Base-by-base conservation (phyloP, 2,329 filamentous ascomycete species). In the Ascocoryne sarcoides region DNA sequence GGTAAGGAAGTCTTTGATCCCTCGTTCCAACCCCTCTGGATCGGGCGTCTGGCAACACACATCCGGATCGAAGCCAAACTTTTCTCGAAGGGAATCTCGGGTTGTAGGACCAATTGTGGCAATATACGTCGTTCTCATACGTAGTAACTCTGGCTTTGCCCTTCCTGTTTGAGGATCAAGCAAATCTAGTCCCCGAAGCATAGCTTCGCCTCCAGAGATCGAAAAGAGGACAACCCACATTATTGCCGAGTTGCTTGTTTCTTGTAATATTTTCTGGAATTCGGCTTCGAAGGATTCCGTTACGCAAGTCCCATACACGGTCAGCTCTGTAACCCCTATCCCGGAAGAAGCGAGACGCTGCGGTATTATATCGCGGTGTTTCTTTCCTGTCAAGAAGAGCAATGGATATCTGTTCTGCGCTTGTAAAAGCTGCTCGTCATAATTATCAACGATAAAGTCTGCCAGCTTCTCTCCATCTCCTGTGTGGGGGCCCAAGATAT, bases 71-170 rank as follows among this genome's bases (percentile, higher is more conserved):
- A 79, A 82, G 1, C 65, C 74, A 59, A 87, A 86, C 1, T 68
- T 71, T 15, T 69, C 66, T 12, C 67, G 59, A 32, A 98, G 64
- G 62, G 86, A 79, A 51, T 88, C 79, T 47, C 81, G 73, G 9
- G 92, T 98, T 14, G 92, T 98, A 10, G 92, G 90, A 1, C 92
- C 92, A 61, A 98, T 98, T 0, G 89, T 93, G 10, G 82, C 86
- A 45, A 96, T 69, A 47, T 75, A 78, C 1, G 79, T 82, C 37
- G 60, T 69, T 8, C 63, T 64, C 19, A 23, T 14, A 15, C n/a
- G 15, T 16, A 10, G 14, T 26, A 14, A 21, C 16, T 15, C 30
- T 4, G 15, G 23, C 23, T 54, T 54, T 15, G 58, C 63, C 52
- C 59, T 68, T 15, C 65, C 64, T 1, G 66, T 71, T 14, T 58